Percentiles rank a stretch among this genome's conserved stretches.
These are phyloP conservation scores for Colletotrichum eremochloae DNA, from an alignment of 2,329 filamentous ascomycete species.

Conservation along the genomic window DNA sequence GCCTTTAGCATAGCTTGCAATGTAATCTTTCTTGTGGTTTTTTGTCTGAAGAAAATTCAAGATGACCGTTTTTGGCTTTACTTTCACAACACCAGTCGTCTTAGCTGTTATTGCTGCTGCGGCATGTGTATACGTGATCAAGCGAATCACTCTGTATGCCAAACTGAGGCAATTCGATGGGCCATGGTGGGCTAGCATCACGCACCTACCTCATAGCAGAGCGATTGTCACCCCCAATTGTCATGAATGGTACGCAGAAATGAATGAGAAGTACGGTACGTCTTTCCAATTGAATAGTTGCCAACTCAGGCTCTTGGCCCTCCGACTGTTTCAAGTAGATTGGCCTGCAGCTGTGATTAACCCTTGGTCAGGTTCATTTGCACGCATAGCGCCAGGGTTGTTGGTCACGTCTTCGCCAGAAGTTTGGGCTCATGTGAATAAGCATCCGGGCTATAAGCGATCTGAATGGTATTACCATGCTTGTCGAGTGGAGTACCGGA, in stretches of 20 bases:
- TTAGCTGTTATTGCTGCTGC: background rate
- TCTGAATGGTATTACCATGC: slow-evolving; percentile 60
- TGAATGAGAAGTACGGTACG: slow-evolving; percentile 48
- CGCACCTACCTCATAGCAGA: slow-evolving; percentile 45
- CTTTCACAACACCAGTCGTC: background rate
- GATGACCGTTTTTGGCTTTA: background rate
- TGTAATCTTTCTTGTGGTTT: too few relatives aligned
- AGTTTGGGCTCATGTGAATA: slow-evolving; percentile 59
- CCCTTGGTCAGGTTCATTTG: slow-evolving; percentile 47
- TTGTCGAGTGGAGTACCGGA: slow-evolving; percentile 61
- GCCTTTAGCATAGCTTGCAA: too few relatives aligned
- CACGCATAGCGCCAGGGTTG: slow-evolving; percentile 59
- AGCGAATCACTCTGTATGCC: slow-evolving; percentile 1
- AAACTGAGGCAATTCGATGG: slow-evolving; percentile 46
- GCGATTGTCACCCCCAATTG: slow-evolving; percentile 44
- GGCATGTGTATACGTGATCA: background rate
- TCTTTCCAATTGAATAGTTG: slow-evolving; percentile 43
- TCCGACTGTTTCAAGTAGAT: slow-evolving; percentile 2
- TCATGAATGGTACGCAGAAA: slow-evolving; percentile 47
- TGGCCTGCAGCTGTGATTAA: background rate
- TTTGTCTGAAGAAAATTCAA: background rate
- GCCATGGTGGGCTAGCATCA: slow-evolving; percentile 43
- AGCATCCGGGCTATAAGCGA: slow-evolving; percentile 56
- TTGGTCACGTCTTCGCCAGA: slow-evolving; percentile 64
- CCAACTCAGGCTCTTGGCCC: background rate